These are phyloP conservation scores for Oryza meyeriana DNA, from an alignment of 176 grass and related monocot species.

Conservation along the genomic window DNA sequence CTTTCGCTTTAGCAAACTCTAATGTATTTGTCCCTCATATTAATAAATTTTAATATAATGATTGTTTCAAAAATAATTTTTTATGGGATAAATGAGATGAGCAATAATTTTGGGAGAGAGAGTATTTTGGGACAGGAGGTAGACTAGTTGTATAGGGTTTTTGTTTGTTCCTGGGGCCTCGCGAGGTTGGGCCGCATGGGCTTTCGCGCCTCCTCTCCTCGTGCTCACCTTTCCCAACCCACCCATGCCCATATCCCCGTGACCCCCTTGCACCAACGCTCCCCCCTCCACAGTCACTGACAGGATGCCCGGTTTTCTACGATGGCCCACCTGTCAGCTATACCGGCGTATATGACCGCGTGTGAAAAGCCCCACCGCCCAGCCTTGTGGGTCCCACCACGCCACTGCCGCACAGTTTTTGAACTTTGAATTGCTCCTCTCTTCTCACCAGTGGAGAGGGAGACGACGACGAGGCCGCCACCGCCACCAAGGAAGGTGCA, in stretches of 20 bases:
- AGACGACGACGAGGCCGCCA: background rate
- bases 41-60: too few species aligned
- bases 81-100: too few species aligned
- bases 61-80: too few species aligned
- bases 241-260: background rate
- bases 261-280: too few species aligned
- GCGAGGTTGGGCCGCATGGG: background rate
- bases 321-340: background rate
- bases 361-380: background rate
- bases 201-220: conserved; percentile 34
- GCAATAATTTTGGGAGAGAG: too few species aligned
- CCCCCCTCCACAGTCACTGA: background rate
- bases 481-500: too few species aligned
- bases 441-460: background rate
- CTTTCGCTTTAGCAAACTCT: too few species aligned
- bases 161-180: too few species aligned
- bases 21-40: too few species aligned
- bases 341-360: fast-evolving
- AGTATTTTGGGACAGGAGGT: too few species aligned
- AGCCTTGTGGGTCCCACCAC: background rate
- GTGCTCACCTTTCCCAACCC: conserved; percentile 33
- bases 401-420: background rate
- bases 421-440: background rate
- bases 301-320: fast-evolving
- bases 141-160: too few species aligned